These are phyloP conservation scores for Urochloa ruziziensis DNA, from an alignment of 176 grass and related monocot species.

Conservation along the genomic window DNA sequence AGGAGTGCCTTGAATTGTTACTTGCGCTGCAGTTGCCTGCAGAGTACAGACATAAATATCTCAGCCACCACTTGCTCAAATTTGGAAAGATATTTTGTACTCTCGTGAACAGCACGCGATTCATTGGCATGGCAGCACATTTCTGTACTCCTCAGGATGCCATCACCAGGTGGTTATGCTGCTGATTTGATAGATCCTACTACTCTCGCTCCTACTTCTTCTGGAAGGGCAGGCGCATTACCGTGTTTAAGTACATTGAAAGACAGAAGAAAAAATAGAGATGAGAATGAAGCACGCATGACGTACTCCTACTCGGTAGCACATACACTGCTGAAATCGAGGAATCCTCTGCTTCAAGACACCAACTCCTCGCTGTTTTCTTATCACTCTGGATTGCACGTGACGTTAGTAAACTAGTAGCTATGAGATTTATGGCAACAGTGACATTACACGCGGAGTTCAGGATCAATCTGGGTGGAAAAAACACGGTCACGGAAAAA, in stretches of 20 bases:
- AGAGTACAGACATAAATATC: background rate
- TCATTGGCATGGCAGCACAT: too few species aligned
- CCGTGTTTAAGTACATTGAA: background rate
- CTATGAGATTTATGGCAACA: background rate
- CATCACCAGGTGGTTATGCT: background rate
- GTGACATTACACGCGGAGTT: background rate
- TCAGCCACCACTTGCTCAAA: background rate
- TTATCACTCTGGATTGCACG: background rate
- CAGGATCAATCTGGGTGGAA: background rate
- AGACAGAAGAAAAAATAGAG: background rate
- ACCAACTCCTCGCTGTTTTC: background rate
- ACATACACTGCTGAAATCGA: background rate
- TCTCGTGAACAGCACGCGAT: too few species aligned
- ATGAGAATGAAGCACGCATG: background rate
- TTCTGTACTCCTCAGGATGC: too few species aligned
- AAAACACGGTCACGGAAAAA: background rate
- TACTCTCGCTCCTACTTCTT: too few species aligned
- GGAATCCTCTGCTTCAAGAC: conserved; percentile 14
- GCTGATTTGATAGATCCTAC: too few species aligned
- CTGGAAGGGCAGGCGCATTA: too few species aligned
- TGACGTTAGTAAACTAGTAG: background rate
- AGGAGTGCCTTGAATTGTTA: background rate
- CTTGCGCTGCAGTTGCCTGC: background rate
- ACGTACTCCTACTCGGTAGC: too few species aligned
- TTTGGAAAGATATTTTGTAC: too few species aligned